phyloP scores from a whole-genome alignment of 1,139 yeast species.

The Candida sp. region DNA sequence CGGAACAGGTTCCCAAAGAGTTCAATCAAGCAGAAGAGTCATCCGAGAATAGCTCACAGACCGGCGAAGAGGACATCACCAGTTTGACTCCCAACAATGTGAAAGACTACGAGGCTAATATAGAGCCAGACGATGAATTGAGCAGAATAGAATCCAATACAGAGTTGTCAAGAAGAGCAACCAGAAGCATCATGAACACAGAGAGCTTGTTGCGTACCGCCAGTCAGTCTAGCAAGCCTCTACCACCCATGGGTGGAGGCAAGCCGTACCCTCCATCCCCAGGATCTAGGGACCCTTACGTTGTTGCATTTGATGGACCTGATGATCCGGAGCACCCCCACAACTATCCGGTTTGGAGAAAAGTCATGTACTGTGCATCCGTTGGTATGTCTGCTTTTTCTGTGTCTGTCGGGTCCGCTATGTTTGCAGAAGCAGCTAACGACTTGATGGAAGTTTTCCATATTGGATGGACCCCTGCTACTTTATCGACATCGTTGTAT shows the following conservation, averaged over 20 bases:
- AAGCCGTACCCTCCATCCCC: slow-evolving; percentile 40
- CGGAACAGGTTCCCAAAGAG: neutral
- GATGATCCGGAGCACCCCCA: slow-evolving; percentile 54
- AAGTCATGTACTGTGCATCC: slow-evolving; percentile 27
- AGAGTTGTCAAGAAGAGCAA: slow-evolving; percentile 31
- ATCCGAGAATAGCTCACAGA: neutral
- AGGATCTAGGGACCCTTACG: slow-evolving; percentile 37
- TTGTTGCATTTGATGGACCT: slow-evolving; percentile 51
- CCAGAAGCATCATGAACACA: slow-evolving; percentile 27
- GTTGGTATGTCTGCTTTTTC: slow-evolving; percentile 39
- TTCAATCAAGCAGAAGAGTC: neutral
- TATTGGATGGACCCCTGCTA: slow-evolving; percentile 37
- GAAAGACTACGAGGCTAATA: neutral
- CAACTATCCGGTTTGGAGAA: slow-evolving; percentile 44
- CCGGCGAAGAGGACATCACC: neutral
- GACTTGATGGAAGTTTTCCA: slow-evolving; percentile 30
- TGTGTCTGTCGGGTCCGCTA: slow-evolving; percentile 54
- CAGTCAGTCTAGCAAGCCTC: slow-evolving; percentile 14
- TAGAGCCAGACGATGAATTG: slow-evolving; percentile 21
- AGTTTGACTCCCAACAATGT: neutral
- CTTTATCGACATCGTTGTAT: slow-evolving; percentile 43
- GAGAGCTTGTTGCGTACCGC: slow-evolving; percentile 19
- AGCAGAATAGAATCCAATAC: slow-evolving; percentile 29
- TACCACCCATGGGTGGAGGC: slow-evolving; percentile 45
- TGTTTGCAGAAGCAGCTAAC: slow-evolving; percentile 35